A percentile compares a stretch with the other conserved stretches of the same genome.
Conservation (phyloP, 2,329 filamentous ascomycete species). For the Pleomassaria siparia region DNA sequence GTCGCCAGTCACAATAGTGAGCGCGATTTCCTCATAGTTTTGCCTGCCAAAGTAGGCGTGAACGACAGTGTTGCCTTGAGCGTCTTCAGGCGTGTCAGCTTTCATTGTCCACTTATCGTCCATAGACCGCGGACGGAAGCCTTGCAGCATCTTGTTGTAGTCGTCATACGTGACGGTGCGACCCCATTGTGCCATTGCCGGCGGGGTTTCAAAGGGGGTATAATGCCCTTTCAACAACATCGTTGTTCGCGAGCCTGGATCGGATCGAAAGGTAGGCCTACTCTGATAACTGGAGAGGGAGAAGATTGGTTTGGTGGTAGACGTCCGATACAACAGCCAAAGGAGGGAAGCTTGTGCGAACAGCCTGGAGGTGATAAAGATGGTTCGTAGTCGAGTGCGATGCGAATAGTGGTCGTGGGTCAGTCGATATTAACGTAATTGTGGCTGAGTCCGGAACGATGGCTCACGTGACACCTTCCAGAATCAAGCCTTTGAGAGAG, state of each 20-base stretch:
- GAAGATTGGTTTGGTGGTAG: not conserved
- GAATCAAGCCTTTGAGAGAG: not conserved
- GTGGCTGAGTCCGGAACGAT: not conserved
- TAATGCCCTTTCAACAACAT: not conserved
- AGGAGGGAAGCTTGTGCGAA: not conserved
- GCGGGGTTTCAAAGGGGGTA: conserved; percentile 1
- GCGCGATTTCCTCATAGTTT: not conserved
- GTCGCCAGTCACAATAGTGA: conserved; percentile 8
- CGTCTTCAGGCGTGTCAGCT: not conserved
- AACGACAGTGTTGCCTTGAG: not conserved
- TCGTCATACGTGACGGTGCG: conserved; percentile 1
- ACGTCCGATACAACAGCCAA: not conserved
- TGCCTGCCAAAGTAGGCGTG: not conserved
- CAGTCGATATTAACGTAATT: not conserved
- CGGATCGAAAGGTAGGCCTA: conserved; percentile 1
- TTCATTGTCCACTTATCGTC: not conserved
- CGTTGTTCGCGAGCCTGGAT: not conserved
- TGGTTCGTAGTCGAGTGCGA: not conserved
- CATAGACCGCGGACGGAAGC: not conserved
- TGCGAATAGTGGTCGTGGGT: not conserved
- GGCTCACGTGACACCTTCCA: not conserved
- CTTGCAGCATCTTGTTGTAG: conserved; percentile 1
- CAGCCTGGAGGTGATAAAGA: conserved; percentile 1
- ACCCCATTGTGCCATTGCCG: not conserved
- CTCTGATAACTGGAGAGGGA: not conserved